Evolutionary conservation across 345 rosid genomes (phyloP), one percentile per base, ranked within the genome.

Genomic region (Aurinia saxatilis): DNA sequence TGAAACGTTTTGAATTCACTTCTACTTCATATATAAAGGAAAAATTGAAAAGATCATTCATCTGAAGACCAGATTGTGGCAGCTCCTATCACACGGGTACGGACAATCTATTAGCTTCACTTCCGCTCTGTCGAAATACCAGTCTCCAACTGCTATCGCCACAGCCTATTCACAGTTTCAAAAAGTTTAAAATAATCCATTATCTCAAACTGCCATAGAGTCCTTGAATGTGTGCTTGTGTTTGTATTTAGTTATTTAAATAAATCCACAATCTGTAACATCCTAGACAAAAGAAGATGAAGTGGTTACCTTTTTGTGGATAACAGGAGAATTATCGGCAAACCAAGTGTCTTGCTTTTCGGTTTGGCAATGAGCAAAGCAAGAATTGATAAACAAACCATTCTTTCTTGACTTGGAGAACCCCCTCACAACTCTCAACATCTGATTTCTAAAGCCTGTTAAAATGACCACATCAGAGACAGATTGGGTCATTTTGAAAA

Each of bases 341-440:
- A 87, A 87, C 99, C 99, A 93, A 34, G 99, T 88, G 52, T 90
- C 96, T 66, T 85, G 97, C 45, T 87, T 82, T 76, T 93, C 99
- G 9, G 96, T 68, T 75, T 93, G 97, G 79, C 97, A 93, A 75
- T 93, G 99, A 61, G 96, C 79, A 35, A 93, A 93, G 62, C 96
- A 90, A 1, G 99, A 93, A 66, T 93, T 93, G 72, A 93, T 84
- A 70, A 90, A 93, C 42, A 87, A 55, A 16, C 99, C 97, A 4
- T 90, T 87, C 77, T 82, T 63, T 73, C 67, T 81, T 9, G 83
- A 76, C 64, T 52, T 77, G 0, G 95, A 75, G 67, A 93, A 87
- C 3, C 81, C 82, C 14, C 66, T 78, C 47, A 88, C 65, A 5
- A 73, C 82, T 41, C 70, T 72, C 73, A 93, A 71, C 97, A 93